A percentile compares a stretch with the other conserved stretches of the same genome.
Evolutionary conservation across 1,284 basidiomycete species (phyloP).

Genomic region (Pascua guehoae): DNA sequence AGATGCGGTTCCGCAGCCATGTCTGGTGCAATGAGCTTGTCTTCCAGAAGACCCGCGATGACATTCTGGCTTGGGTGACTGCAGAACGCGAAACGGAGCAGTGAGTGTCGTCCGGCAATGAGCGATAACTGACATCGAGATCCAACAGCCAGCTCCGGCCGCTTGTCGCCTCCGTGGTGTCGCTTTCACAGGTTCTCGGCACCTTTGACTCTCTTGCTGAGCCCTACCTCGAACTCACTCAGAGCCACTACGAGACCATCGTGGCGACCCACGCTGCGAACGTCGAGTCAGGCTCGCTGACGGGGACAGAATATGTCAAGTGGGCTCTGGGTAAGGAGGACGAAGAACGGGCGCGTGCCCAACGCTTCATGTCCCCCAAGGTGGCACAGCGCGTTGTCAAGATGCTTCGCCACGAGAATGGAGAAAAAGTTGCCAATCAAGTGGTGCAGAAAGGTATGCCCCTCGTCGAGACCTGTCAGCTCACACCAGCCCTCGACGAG

Average conservation of each 20-base stretch:
- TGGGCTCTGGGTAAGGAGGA: conserved; percentile 32
- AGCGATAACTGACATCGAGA: too few relatives aligned
- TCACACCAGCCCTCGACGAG: conserved; percentile 56
- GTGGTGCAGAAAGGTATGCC: conserved; percentile 28
- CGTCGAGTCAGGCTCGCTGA: conserved; percentile 21
- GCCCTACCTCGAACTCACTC: conserved; percentile 28
- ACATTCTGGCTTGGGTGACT: conserved; percentile 58
- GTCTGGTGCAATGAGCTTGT: conserved; percentile 58
- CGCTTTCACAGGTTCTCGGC: conserved; percentile 21
- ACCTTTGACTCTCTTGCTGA: conserved; percentile 20
- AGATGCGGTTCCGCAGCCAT: conserved; percentile 54
- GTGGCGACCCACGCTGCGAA: conserved; percentile 13
- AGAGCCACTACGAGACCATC: conserved; percentile 20
- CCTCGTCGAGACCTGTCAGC: conserved; percentile 58
- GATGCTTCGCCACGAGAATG: conserved; percentile 20
- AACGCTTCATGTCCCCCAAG: conserved; percentile 13
- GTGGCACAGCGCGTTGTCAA: conserved; percentile 21
- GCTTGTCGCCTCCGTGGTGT: conserved; percentile 5
- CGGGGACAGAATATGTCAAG: conserved; percentile 29
- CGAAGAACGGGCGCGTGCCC: conserved; percentile 30
- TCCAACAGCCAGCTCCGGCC: background rate
- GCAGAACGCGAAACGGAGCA: conserved; percentile 53
- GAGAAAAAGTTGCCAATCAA: conserved; percentile 17
- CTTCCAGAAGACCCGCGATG: conserved; percentile 52
- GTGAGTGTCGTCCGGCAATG: background rate